phyloP scores from a whole-genome alignment of 164 flowering plant species.

The Magnolia officinalis region DNA sequence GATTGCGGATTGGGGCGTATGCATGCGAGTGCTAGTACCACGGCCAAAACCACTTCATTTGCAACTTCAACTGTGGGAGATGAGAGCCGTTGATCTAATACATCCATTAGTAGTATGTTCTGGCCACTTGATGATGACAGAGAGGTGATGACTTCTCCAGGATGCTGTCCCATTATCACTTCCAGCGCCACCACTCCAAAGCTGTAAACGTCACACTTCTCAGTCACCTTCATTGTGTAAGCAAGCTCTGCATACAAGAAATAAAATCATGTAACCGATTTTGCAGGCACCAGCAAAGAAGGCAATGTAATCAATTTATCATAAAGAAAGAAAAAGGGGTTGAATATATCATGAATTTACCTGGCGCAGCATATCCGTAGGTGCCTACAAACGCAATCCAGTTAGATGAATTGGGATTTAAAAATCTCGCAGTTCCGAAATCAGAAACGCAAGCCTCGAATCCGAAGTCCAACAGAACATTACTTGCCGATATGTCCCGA shows the following conservation, averaged over 20 bases:
- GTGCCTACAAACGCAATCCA: conserved; percentile 12
- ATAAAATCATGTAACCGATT: neutral
- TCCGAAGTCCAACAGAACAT: conserved; percentile 8
- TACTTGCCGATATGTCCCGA: conserved; percentile 11
- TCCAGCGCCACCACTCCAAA: conserved; percentile 2
- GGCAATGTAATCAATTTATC: neutral
- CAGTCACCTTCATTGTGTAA: conserved; percentile 42
- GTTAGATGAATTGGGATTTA: conserved; percentile 1
- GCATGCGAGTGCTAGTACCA: conserved; percentile 7
- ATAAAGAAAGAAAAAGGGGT: neutral
- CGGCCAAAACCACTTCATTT: neutral
- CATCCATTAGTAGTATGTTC: conserved; percentile 4
- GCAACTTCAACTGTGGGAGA: conserved; percentile 2
- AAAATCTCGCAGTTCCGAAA: conserved; percentile 14
- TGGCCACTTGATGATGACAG: neutral
- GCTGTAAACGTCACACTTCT: conserved; percentile 69
- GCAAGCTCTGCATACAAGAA: conserved; percentile 46
- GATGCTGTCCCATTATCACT: conserved; percentile 10
- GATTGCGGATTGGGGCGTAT: neutral
- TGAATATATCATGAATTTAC: neutral
- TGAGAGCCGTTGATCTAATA: conserved; percentile 9
- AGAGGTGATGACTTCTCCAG: conserved; percentile 5
- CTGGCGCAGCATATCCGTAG: conserved; percentile 17
- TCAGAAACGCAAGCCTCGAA: conserved; percentile 15
- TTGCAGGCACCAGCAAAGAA: neutral